Conservation (phyloP, 2,329 filamentous ascomycete genomes). For the Drechslerella coelobrocha region DNA sequence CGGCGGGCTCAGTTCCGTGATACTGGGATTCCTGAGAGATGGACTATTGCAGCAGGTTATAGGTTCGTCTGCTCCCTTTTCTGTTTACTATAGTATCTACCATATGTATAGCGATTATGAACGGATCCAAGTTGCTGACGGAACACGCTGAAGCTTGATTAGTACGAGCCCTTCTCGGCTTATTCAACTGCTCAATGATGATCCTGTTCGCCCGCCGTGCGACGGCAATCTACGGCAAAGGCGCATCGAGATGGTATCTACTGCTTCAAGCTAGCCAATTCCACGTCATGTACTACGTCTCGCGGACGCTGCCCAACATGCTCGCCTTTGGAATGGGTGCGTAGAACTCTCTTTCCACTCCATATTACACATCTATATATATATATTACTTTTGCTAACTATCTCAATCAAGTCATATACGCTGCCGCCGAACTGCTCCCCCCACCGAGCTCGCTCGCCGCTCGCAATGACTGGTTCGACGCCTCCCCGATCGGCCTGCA, state of each 20-base stretch:
- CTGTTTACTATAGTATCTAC: slow-evolving; percentile 1
- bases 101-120: neutral
- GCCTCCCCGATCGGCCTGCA: slow-evolving; percentile 62
- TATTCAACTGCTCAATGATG: slow-evolving; percentile 75
- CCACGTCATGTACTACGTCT: slow-evolving; percentile 90
- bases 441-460: slow-evolving; percentile 57
- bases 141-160: slow-evolving; percentile 29
- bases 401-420: slow-evolving; percentile 66
- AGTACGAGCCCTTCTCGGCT: slow-evolving; percentile 79
- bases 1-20: slow-evolving; percentile 73
- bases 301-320: slow-evolving; percentile 91
- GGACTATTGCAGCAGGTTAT: slow-evolving; percentile 65
- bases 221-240: slow-evolving; percentile 70
- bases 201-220: slow-evolving; percentile 71
- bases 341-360: slow-evolving; percentile 54
- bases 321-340: slow-evolving; percentile 87
- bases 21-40: slow-evolving; percentile 67
- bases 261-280: slow-evolving; percentile 83
- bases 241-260: slow-evolving; percentile 78
- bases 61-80: slow-evolving; percentile 58
- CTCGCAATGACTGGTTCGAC: slow-evolving; percentile 65
- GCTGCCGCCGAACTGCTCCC: slow-evolving; percentile 63
- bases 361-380: neutral
- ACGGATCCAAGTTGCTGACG: slow-evolving; percentile 23
- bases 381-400: neutral